Percentiles rank a stretch among this genome's conserved stretches.
Conservation (phyloP, 345 rosid species). For the Gossypium longicalyx region DNA sequence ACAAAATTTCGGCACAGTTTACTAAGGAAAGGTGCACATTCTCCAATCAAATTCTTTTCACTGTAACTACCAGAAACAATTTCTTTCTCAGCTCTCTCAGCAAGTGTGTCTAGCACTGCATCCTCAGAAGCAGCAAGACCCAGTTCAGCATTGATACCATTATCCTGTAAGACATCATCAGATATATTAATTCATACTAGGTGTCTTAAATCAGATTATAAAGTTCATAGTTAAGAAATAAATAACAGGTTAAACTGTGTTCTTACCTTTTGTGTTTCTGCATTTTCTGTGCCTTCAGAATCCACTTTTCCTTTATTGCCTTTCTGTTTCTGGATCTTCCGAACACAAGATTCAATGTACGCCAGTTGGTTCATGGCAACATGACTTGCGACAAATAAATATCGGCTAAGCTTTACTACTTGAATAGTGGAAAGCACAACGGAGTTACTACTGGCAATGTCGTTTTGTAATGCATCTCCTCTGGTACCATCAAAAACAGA, state of each 20-base stretch:
- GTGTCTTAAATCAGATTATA: not conserved
- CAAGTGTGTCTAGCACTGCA: constrained; percentile 71
- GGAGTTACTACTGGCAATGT: constrained; percentile 22
- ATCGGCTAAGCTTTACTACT: constrained; percentile 77
- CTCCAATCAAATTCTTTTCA: constrained; percentile 73
- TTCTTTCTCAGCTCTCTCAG: constrained; percentile 89
- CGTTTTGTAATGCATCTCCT: constrained; percentile 45
- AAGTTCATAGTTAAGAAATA: not conserved
- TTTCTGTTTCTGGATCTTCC: constrained; percentile 86
- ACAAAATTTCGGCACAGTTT: constrained; percentile 85
- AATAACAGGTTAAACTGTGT: not conserved
- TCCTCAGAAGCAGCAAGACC: constrained; percentile 96
- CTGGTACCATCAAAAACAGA: constrained; percentile 47
- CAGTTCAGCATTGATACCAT: constrained; percentile 79
- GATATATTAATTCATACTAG: not conserved
- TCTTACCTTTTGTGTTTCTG: constrained; percentile 41
- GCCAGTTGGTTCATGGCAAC: constrained; percentile 94
- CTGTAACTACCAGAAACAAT: constrained; percentile 62
- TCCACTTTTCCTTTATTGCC: constrained; percentile 42
- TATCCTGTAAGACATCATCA: constrained; percentile 46
- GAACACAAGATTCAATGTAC: constrained; percentile 79
- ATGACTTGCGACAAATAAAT: constrained; percentile 72
- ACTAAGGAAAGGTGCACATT: constrained; percentile 71
- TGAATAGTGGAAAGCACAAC: constrained; percentile 51
- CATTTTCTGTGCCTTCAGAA: constrained; percentile 25